Percentiles rank a stretch among this genome's conserved stretches.
Evolutionary conservation across 2,329 filamentous ascomycete genomes (phyloP).

Genomic region (Penicillium sp.): DNA sequence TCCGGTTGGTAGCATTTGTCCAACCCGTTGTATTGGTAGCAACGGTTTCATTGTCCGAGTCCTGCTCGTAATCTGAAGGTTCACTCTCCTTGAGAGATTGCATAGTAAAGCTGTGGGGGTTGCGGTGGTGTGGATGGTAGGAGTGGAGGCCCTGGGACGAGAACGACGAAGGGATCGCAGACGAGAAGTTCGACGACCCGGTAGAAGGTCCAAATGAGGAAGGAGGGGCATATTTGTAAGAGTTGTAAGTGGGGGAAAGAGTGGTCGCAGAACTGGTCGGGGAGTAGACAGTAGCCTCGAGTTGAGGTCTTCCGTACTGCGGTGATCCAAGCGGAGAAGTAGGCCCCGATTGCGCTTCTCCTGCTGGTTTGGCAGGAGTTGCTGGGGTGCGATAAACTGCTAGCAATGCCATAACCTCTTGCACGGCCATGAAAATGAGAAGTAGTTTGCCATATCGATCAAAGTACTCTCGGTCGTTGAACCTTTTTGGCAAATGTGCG

Average conservation of each 20-base stretch:
- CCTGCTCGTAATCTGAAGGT: constrained; percentile 35
- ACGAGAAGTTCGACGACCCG: constrained; percentile 28
- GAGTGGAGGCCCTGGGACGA: constrained; percentile 23
- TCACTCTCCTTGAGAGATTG: constrained; percentile 33
- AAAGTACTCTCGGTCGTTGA: constrained; percentile 35
- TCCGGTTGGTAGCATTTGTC: constrained; percentile 36
- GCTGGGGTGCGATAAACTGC: constrained; percentile 21
- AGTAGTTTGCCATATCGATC: constrained; percentile 42
- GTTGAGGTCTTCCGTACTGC: constrained; percentile 4
- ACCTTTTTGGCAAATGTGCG: constrained; percentile 32
- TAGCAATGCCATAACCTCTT: constrained; percentile 37
- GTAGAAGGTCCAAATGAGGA: constrained; percentile 34
- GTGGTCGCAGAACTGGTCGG: constrained; percentile 13
- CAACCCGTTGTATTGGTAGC: constrained; percentile 33
- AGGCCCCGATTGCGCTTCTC: constrained; percentile 6
- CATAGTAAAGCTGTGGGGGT: constrained; percentile 35
- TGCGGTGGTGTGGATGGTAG: constrained; percentile 14
- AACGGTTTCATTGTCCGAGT: constrained; percentile 41
- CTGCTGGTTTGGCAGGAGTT: constrained; percentile 3
- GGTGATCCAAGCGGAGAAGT: constrained; percentile 6
- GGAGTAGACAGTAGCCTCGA: constrained; percentile 12
- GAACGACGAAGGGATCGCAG: constrained; percentile 22
- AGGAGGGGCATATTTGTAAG: constrained; percentile 18
- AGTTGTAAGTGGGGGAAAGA: constrained; percentile 7
- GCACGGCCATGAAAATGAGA: constrained; percentile 40